Evolutionary conservation across 495 filamentous ascomycete genomes (phyloP), one percentile per base, ranked within the genome.

Genomic region (Elasticomyces elasticus): DNA sequence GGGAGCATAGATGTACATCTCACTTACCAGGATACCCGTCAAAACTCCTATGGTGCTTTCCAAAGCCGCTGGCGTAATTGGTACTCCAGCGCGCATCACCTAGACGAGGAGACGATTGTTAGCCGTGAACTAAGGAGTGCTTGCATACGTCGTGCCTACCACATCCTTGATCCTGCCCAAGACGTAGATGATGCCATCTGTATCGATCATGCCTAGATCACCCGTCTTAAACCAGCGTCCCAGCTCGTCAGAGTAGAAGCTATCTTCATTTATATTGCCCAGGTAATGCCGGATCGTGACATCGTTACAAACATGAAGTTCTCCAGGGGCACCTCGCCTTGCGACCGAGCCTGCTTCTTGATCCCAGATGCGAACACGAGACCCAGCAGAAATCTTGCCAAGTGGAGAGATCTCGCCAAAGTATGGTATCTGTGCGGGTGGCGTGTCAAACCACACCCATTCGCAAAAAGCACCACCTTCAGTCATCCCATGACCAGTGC

Each of bases 131-230:
- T n/a, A n/a, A n/a, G n/a, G n/a, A n/a, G n/a, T n/a, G n/a, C n/a
- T n/a, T n/a, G n/a, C n/a, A n/a, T n/a, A n/a, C n/a, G n/a, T n/a
- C n/a, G n/a, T n/a, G n/a, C n/a, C n/a, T n/a, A 52, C 41, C 12
- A 54, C 25, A 31, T 54, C 51, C 19, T 54, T 54, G 35, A 20
- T 45, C 20, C 51, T 6, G 19, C 51, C 41, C 10, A 54, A 25
- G 22, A 54, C 47, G 20, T 45, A 54, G 5, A 47, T 22, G 15
- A 47, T 7, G 42, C 51, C 25, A 22, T 54, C 38, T 7, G 5
- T 17, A n/a, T 30, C 31, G 27, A 54, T 54, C 40, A 47, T 17
- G n/a, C 24, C 51, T 7, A 47, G 6, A 23, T 54, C 51, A 6
- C 51, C 51, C 6, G 24, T 54, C n/a, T 47, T 45, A 17, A 45